These are phyloP conservation scores for Phyllosticta citrichinensis DNA, from an alignment of 2,329 filamentous ascomycete genomes.

Conservation along the genomic window DNA sequence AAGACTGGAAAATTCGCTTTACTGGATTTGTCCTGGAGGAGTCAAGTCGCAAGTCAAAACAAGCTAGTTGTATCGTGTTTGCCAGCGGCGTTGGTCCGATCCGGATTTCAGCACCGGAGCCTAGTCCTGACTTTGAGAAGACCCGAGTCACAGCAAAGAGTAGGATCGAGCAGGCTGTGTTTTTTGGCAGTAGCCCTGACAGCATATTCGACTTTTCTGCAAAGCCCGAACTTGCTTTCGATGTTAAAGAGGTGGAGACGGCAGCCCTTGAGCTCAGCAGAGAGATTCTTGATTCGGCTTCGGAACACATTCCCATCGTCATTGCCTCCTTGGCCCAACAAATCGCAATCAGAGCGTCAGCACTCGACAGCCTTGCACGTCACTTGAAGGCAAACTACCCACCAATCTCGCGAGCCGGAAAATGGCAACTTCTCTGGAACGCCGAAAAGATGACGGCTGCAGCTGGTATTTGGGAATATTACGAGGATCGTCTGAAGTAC, in stretches of 20 bases:
- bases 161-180: slow-evolving; percentile 90
- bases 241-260: slow-evolving; percentile 57
- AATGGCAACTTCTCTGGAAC: slow-evolving; percentile 77
- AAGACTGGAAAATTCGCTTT: slow-evolving; percentile 39
- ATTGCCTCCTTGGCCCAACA: slow-evolving; percentile 72
- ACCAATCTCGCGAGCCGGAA: slow-evolving; percentile 54
- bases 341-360: slow-evolving; percentile 60
- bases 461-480: slow-evolving; percentile 66
- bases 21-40: slow-evolving; percentile 42
- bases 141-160: slow-evolving; percentile 64
- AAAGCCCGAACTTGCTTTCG: slow-evolving; percentile 56
- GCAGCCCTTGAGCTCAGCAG: slow-evolving; percentile 71
- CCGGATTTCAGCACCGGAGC: slow-evolving; percentile 42
- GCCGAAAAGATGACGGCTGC: slow-evolving; percentile 85
- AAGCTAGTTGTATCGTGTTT: slow-evolving; percentile 41
- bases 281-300: slow-evolving; percentile 71
- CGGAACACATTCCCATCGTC: slow-evolving; percentile 29
- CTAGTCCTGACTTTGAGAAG: slow-evolving; percentile 35
- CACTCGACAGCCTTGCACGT: slow-evolving; percentile 63
- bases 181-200: slow-evolving; percentile 71
- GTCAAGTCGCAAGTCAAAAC: slow-evolving; percentile 25
- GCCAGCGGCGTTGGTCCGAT: slow-evolving; percentile 49
- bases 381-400: slow-evolving; percentile 58
- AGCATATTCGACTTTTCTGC: slow-evolving; percentile 82
- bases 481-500: slow-evolving; percentile 61